Evolutionary conservation across 805 yeast species (phyloP), one percentile per base, ranked within the genome.

Genomic region (Yarrowia sp.): DNA sequence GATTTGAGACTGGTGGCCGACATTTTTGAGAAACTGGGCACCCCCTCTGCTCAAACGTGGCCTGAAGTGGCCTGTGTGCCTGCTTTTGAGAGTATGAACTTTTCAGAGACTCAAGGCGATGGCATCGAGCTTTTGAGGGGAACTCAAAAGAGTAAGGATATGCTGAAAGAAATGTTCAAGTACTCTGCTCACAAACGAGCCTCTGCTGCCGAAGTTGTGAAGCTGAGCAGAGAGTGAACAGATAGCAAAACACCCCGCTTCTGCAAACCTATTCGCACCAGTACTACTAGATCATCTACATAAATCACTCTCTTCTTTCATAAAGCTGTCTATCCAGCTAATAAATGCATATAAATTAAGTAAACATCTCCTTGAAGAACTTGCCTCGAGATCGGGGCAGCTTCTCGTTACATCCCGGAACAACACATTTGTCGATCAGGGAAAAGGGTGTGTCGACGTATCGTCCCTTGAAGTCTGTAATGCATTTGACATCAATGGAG

Each of bases 1-100:
- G 96, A 91, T 71, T 78, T 91, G 55, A 80, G 83, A 3, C 78
- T 91, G 17, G 78, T 88, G n/a, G 78, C 83, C 9, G 78, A 83
- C 19, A 84, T 88, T 0, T 83, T 89, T 70, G 74, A 77, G 15
- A 77, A 76, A 2, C 85, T 90, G 73, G 96, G 96, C 0, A 84
- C 91, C 0, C 92, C 93, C 0, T 69, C 70, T 8, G 52, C 52
- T 4, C 68, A 68, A 10, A 46, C 65, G 6, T 73, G 74, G 77
- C 71, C 78, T 60, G 64, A 71, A 55, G 36, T 39, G 19, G 42
- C 67, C 39, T 39, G 46, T 67, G 61, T 43, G 14, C 50, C 67
- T 39, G 52, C 72, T 50, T 66, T 73, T 66, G 49, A 36, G 13
- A 55, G 47, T 42, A 68, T 73, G 71, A 39, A 55, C 12, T 64